These are phyloP conservation scores for Dalbergia cultrata DNA, from an alignment of 306 rosid genomes.

Conservation along the genomic window DNA sequence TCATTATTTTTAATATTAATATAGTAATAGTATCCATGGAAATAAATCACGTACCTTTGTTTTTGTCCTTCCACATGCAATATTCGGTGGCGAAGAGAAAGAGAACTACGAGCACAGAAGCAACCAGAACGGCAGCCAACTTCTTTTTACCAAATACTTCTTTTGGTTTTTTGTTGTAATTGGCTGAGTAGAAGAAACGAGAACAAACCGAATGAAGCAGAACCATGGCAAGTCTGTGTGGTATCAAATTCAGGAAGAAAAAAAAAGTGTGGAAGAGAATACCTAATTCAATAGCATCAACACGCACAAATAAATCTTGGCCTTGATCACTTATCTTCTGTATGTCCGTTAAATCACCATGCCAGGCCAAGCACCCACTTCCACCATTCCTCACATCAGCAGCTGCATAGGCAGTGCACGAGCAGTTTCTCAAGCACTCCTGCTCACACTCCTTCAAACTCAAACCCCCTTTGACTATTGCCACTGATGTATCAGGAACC, in stretches of 20 bases:
- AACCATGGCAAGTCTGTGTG: background rate
- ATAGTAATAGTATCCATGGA: background rate
- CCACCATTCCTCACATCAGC: slow-evolving; percentile 62
- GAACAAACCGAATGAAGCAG: slow-evolving; percentile 20
- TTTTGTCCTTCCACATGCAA: slow-evolving; percentile 19
- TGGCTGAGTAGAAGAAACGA: slow-evolving; percentile 38
- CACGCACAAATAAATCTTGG: slow-evolving; percentile 68
- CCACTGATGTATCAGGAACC: slow-evolving; percentile 63
- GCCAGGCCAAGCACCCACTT: slow-evolving; percentile 70
- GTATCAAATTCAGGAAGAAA: background rate
- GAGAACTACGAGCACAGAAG: slow-evolving; percentile 10
- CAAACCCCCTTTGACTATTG: slow-evolving; percentile 37
- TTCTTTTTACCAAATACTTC: background rate
- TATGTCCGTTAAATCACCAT: slow-evolving; percentile 47
- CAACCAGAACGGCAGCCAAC: slow-evolving; percentile 6
- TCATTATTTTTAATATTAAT: background rate
- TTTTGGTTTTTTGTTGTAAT: slow-evolving; percentile 28
- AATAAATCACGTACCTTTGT: slow-evolving; percentile 38
- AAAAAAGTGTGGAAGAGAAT: background rate
- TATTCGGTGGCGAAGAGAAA: slow-evolving; percentile 17
- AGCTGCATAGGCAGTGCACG: slow-evolving; percentile 64
- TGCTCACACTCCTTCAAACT: slow-evolving; percentile 50
- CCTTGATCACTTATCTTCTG: slow-evolving; percentile 49
- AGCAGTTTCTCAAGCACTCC: slow-evolving; percentile 66
- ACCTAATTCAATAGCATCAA: slow-evolving; percentile 55